These are phyloP conservation scores for Telfairia occidentalis DNA, from an alignment of 331 rosid species.

Conservation along the genomic window DNA sequence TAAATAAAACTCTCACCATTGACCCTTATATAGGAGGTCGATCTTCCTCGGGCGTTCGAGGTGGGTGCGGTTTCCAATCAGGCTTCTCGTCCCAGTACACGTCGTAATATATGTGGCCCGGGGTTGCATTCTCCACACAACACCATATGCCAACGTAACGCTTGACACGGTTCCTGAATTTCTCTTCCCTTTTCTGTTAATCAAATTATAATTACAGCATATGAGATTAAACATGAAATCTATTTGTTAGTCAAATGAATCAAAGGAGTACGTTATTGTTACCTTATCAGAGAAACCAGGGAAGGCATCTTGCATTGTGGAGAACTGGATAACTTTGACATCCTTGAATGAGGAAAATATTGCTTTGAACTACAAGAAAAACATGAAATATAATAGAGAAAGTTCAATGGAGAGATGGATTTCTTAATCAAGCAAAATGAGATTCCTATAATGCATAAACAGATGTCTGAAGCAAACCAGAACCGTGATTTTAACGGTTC, in stretches of 20 bases:
- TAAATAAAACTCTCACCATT: not conserved
- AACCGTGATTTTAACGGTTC: not conserved
- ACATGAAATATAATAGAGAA: not conserved
- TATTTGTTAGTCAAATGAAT: not conserved
- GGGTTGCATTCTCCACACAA: constrained; percentile 58
- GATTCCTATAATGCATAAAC: not conserved
- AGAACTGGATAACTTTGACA: constrained; percentile 75
- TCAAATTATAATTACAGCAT: not conserved
- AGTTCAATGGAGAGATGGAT: constrained; percentile 3
- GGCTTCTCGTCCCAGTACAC: constrained; percentile 99
- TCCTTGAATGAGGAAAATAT: constrained; percentile 74
- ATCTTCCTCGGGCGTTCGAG: constrained; percentile 69
- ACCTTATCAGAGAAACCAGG: constrained; percentile 63
- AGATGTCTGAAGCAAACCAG: not conserved
- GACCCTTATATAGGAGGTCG: constrained; percentile 64
- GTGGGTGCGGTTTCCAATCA: constrained; percentile 78
- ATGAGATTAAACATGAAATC: not conserved
- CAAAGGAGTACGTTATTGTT: not conserved
- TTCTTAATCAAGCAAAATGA: not conserved
- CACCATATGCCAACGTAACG: constrained; percentile 91
- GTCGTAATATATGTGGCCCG: constrained; percentile 88
- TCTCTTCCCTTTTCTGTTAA: constrained; percentile 52
- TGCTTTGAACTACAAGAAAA: constrained; percentile 44
- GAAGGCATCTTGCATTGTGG: constrained; percentile 83
- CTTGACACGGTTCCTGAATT: constrained; percentile 65